Evolutionary conservation across 345 rosid genomes (phyloP).

Genomic region (Salix suchowensis): DNA sequence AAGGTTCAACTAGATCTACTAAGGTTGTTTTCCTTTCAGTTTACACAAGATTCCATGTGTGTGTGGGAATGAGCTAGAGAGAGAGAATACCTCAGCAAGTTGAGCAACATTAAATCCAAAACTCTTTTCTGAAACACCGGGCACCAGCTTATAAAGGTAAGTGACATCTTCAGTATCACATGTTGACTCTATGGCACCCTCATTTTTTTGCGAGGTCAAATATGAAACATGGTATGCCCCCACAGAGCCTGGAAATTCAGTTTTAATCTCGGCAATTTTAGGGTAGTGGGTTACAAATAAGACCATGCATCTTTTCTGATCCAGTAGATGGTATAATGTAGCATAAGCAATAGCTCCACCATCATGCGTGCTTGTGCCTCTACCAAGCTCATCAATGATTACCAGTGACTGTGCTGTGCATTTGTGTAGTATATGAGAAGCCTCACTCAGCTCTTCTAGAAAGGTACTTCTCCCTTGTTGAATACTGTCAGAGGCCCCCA

Average conservation of each 20-base stretch:
- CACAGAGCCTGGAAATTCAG: slow-evolving; percentile 47
- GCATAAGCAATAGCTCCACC: slow-evolving; percentile 95
- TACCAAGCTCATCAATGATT: slow-evolving; percentile 88
- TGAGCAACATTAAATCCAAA: slow-evolving; percentile 89
- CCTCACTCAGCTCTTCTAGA: slow-evolving; percentile 87
- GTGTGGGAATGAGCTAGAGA: neutral
- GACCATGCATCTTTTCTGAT: slow-evolving; percentile 63
- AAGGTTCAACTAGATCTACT: no score
- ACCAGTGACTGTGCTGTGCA: slow-evolving; percentile 74
- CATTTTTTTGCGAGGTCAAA: slow-evolving; percentile 45
- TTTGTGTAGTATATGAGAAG: slow-evolving; percentile 61
- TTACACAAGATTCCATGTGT: no score
- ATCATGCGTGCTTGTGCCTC: slow-evolving; percentile 95
- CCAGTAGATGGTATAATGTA: slow-evolving; percentile 64
- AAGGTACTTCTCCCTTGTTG: slow-evolving; percentile 92
- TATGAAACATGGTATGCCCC: slow-evolving; percentile 86
- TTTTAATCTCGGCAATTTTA: slow-evolving; percentile 58
- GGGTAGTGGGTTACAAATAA: slow-evolving; percentile 97
- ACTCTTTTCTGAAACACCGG: slow-evolving; percentile 79
- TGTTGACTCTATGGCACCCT: slow-evolving; percentile 9
- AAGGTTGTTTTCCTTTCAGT: no score
- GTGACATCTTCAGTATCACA: slow-evolving; percentile 63
- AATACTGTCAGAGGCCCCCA: slow-evolving; percentile 96
- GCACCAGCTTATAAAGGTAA: slow-evolving; percentile 79
- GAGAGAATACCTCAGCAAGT: slow-evolving; percentile 67